A percentile compares a stretch with the other conserved stretches of the same genome.
phyloP scores from a whole-genome alignment of 139 green algal genomes.

The Nannochloris sp. region DNA sequence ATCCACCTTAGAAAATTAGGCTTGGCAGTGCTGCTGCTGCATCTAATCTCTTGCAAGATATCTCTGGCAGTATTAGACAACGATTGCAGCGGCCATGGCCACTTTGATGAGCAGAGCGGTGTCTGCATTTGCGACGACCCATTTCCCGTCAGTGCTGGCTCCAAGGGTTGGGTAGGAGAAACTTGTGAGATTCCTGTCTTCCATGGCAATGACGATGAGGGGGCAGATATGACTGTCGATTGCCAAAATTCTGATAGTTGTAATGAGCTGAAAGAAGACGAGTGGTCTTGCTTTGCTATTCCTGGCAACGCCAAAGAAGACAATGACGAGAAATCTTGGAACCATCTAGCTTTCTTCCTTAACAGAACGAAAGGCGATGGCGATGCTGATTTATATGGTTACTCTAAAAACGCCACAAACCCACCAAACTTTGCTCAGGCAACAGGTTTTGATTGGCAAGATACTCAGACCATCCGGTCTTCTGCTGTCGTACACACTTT shows the following conservation, averaged over 20 bases:
- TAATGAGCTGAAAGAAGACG: constrained; percentile 6
- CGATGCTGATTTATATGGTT: constrained; percentile 38
- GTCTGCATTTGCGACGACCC: constrained; percentile 13
- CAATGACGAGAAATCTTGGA: constrained; percentile 29
- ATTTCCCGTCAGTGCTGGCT: not conserved
- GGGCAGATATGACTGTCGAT: not conserved
- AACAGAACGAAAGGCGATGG: constrained; percentile 16
- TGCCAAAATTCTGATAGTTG: constrained; percentile 13
- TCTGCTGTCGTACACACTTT: constrained; percentile 12
- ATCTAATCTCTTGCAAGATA: not conserved
- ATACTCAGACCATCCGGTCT: constrained; percentile 18
- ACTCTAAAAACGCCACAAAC: not conserved
- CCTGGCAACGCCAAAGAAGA: constrained; percentile 4
- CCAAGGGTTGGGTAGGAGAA: constrained; percentile 10
- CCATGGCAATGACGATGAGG: not conserved
- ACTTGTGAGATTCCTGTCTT: constrained; percentile 15
- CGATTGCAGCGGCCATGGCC: constrained; percentile 2
- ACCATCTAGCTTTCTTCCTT: constrained; percentile 27
- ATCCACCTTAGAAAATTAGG: too few species aligned
- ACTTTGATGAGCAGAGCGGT: not conserved
- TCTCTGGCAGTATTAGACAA: not conserved
- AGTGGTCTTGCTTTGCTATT: constrained; percentile 33
- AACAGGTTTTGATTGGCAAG: constrained; percentile 22
- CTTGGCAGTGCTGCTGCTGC: too few species aligned
- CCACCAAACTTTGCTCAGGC: not conserved